These are phyloP conservation scores for Colletotrichum sp. DNA, from an alignment of 2,329 filamentous ascomycete species.

Conservation along the genomic window DNA sequence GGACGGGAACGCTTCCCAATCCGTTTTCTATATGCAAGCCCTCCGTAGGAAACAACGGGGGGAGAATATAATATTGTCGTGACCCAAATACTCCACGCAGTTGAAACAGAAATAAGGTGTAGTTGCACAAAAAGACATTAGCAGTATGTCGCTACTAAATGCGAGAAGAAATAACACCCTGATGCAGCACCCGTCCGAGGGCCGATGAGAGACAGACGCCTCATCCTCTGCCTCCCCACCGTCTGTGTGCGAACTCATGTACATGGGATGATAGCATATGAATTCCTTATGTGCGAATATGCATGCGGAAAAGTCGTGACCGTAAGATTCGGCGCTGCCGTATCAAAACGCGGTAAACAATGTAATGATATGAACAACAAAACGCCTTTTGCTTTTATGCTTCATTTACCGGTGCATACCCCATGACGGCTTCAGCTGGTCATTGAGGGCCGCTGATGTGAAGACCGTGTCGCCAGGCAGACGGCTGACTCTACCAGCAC, in stretches of 20 bases:
- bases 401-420: conserved; percentile 50
- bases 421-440: conserved; percentile 67
- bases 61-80: conserved; percentile 15
- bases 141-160: conserved; percentile 22
- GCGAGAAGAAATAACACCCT: conserved; percentile 18
- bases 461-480: conserved; percentile 84
- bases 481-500: conserved; percentile 86
- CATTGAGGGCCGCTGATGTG: conserved; percentile 70
- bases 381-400: neutral
- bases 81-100: conserved; percentile 22
- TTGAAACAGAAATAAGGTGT: conserved; percentile 7
- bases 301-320: conserved; percentile 15
- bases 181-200: neutral
- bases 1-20: neutral
- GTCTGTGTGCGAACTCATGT: conserved; percentile 7
- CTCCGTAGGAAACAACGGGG: neutral
- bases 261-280: conserved; percentile 5
- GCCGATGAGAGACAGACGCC: neutral
- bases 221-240: neutral
- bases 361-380: conserved; percentile 20
- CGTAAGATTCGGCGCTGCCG: conserved; percentile 20
- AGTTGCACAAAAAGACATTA: conserved; percentile 21
- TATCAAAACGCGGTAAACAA: conserved; percentile 15
- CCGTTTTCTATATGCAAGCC: conserved; percentile 17
- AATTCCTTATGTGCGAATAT: conserved; percentile 6